Percentiles rank a stretch among this genome's conserved stretches.
These are phyloP conservation scores for Lanmaoa pseudosensibilis DNA, from an alignment of 768 basidiomycete species.

Conservation along the genomic window DNA sequence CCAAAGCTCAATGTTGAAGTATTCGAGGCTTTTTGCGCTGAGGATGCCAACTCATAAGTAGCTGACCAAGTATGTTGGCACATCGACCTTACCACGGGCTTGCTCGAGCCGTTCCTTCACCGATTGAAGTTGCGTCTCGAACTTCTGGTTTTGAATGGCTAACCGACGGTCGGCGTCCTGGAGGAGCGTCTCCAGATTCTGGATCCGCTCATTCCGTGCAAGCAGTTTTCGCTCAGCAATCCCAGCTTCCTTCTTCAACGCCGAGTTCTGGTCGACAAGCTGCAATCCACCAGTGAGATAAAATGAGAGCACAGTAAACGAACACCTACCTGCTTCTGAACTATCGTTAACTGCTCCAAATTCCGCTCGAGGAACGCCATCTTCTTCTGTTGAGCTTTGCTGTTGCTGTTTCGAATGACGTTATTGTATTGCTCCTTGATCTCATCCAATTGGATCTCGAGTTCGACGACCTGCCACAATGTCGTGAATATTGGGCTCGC, in stretches of 20 bases:
- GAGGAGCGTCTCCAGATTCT: conserved; percentile 89
- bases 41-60: conserved; percentile 30
- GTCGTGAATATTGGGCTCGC: conserved; percentile 11
- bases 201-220: conserved; percentile 96
- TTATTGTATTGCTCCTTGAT: conserved; percentile 99
- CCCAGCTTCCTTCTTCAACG: conserved; percentile 95
- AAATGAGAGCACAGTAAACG: not conserved
- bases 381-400: conserved; percentile 98
- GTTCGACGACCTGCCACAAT: conserved; percentile 82
- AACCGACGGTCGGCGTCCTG: conserved; percentile 93
- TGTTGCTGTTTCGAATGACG: conserved; percentile 96
- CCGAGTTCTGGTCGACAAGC: conserved; percentile 98
- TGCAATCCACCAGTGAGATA: conserved; percentile 35
- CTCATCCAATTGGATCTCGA: conserved; percentile 98
- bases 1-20: conserved; percentile 80
- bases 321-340: conserved; percentile 87
- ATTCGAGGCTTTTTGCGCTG: conserved; percentile 75
- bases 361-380: conserved; percentile 98
- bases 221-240: conserved; percentile 95
- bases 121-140: conserved; percentile 88
- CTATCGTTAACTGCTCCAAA: conserved; percentile 88
- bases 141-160: conserved; percentile 92
- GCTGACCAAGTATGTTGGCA: conserved; percentile 13
- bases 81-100: conserved; percentile 69
- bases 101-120: conserved; percentile 92